These are phyloP conservation scores for Fusarium odoratissimum DNA, from an alignment of 2,329 filamentous ascomycete genomes.

Conservation along the genomic window DNA sequence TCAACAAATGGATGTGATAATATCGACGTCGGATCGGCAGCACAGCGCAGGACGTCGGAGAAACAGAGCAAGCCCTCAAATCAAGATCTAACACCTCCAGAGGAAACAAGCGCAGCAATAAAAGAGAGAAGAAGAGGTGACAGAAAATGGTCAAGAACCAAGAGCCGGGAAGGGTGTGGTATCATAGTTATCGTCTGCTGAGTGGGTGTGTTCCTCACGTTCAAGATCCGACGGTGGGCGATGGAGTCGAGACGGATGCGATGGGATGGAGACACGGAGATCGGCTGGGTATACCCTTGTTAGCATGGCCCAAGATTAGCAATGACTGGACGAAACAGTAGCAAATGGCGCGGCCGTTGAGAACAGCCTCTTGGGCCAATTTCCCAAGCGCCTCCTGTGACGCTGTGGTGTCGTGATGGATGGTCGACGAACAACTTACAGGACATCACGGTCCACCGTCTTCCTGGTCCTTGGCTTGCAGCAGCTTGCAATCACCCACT, in stretches of 20 bases:
- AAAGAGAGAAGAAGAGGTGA: conserved; percentile 9
- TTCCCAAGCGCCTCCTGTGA: conserved; percentile 44
- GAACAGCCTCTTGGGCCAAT: conserved; percentile 39
- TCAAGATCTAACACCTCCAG: conserved; percentile 14
- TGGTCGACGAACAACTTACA: conserved; percentile 42
- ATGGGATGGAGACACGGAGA: conserved; percentile 39
- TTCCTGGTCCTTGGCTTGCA: conserved; percentile 29
- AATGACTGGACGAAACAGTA: conserved; percentile 36
- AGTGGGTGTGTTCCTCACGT: conserved; percentile 26
- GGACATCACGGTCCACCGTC: conserved; percentile 29
- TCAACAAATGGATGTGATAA: conserved; percentile 5
- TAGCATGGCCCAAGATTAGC: conserved; percentile 29
- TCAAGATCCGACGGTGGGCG: conserved; percentile 40
- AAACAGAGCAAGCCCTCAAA: conserved; percentile 27
- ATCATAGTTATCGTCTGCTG: conserved; percentile 27
- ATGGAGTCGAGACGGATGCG: conserved; percentile 20
- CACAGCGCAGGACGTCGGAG: conserved; percentile 26
- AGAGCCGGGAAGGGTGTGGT: conserved; percentile 29
- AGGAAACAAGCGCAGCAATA: conserved; percentile 15
- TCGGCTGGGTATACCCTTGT: conserved; percentile 36
- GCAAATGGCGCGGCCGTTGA: conserved; percentile 39
- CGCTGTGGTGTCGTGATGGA: conserved; percentile 39
- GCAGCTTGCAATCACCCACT: conserved; percentile 6
- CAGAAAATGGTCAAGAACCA: conserved; percentile 13
- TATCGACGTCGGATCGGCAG: conserved; percentile 32